A percentile compares a stretch with the other conserved stretches of the same genome.
Evolutionary conservation across 2,329 filamentous ascomycete genomes (phyloP).

Genomic region (Scytalidium sp.): DNA sequence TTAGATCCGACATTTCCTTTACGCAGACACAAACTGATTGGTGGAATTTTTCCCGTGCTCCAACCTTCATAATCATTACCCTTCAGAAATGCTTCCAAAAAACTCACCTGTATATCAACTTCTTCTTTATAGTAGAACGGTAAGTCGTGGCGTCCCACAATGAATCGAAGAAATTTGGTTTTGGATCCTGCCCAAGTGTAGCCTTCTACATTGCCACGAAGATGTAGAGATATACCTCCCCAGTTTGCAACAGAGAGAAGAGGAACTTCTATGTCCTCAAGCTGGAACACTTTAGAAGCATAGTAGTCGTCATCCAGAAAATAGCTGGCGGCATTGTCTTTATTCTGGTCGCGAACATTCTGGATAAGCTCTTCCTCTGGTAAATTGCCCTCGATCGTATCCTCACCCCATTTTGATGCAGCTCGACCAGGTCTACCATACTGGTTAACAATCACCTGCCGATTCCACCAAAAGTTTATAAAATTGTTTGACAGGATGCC

Average conservation of each 20-base stretch:
- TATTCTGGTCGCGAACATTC: conserved; percentile 45
- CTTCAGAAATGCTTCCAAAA: conserved; percentile 68
- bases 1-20: conserved; percentile 66
- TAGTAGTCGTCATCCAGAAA: conserved; percentile 39
- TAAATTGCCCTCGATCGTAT: conserved; percentile 57
- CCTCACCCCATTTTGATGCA: conserved; percentile 29
- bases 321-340: conserved; percentile 42
- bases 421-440: conserved; percentile 55
- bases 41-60: conserved; percentile 54
- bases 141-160: conserved; percentile 65
- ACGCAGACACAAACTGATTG: conserved; percentile 57
- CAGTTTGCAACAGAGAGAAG: conserved; percentile 65
- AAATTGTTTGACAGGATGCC: conserved; percentile 58
- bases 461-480: conserved; percentile 65
- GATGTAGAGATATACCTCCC: conserved; percentile 65
- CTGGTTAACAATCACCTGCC: conserved; percentile 65
- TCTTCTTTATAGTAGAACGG: conserved; percentile 69
- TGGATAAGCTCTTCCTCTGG: conserved; percentile 45
- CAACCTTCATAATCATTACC: conserved; percentile 58
- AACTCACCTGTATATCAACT: conserved; percentile 61
- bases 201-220: conserved; percentile 65
- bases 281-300: conserved; percentile 43
- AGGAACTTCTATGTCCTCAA: conserved; percentile 64
- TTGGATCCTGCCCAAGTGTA: conserved; percentile 59
- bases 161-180: conserved; percentile 64